Evolutionary conservation across 805 yeast species (phyloP).

Genomic region (Kurtzmaniella fragi): DNA sequence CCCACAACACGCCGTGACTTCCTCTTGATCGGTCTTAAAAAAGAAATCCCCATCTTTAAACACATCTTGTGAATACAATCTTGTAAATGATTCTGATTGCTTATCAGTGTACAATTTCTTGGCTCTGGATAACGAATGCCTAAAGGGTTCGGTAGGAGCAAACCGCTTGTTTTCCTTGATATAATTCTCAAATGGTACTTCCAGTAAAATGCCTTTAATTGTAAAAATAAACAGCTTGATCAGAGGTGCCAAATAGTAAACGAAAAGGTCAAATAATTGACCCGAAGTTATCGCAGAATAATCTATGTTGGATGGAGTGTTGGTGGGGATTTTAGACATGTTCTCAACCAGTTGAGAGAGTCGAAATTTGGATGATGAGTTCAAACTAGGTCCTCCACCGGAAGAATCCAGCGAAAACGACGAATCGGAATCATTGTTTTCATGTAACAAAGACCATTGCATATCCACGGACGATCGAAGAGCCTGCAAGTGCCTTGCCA

Average conservation of each 20-base stretch:
- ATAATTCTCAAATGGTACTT: conserved; percentile 48
- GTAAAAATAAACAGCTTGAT: conserved; percentile 62
- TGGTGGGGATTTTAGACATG: conserved; percentile 20
- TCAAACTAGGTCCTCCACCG: neutral
- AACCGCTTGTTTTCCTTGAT: conserved; percentile 23
- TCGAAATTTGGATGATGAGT: neutral
- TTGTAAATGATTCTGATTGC: conserved; percentile 52
- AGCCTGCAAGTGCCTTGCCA: conserved; percentile 61
- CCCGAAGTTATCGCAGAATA: conserved; percentile 23
- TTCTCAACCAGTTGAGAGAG: conserved; percentile 26
- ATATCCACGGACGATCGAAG: conserved; percentile 63
- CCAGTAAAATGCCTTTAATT: conserved; percentile 53
- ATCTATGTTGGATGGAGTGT: conserved; percentile 14
- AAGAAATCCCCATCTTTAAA: conserved; percentile 26
- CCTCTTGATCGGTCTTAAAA: conserved; percentile 62
- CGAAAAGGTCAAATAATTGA: conserved; percentile 62
- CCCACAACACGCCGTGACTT: conserved; percentile 80
- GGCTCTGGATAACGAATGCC: conserved; percentile 45
- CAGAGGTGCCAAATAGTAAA: conserved; percentile 67
- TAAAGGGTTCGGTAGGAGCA: conserved; percentile 39
- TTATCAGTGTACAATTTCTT: conserved; percentile 50
- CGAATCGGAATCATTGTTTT: no score
- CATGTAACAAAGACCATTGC: conserved; percentile 52
- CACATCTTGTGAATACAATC: conserved; percentile 51
- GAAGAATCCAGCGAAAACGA: no score